Conservation (phyloP, 1,284 basidiomycete species). For the Ganoderma lucidum region DNA sequence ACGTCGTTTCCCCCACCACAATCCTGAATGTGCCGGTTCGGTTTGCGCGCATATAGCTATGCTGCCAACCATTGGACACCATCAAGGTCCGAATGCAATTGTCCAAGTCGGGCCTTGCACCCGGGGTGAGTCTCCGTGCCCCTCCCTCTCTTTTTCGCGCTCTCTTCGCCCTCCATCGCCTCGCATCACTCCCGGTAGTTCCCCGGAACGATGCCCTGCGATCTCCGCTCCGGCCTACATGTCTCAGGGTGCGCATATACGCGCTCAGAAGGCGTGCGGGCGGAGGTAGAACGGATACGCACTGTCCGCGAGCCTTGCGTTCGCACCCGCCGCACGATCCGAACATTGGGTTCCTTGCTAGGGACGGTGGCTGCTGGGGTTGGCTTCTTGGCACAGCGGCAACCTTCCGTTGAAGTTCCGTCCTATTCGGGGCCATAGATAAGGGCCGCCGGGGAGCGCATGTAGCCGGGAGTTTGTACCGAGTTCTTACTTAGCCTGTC, state of each 20-base stretch:
- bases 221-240: not conserved
- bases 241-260: conserved; percentile 3
- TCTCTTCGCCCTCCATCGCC: not conserved
- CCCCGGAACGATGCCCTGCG: not conserved
- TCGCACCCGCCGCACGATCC: not conserved
- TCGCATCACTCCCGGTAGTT: not conserved
- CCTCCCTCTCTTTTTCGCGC: not conserved
- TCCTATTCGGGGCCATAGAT: not conserved
- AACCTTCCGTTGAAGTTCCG: not conserved
- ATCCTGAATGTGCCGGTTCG: not conserved
- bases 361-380: not conserved
- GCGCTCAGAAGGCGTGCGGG: not conserved
- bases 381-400: not conserved
- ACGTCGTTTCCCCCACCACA: not conserved
- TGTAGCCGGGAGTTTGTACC: not conserved
- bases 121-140: conserved; percentile 72
- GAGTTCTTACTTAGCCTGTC: not conserved
- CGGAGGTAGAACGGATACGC: conserved; percentile 23
- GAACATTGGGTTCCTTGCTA: not conserved
- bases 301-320: not conserved
- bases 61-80: conserved; percentile 90
- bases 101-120: conserved; percentile 76
- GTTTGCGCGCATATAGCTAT: conserved; percentile 53
- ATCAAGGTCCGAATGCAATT: conserved; percentile 99
- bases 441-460: not conserved